Evolutionary conservation across 768 basidiomycete species (phyloP), one percentile per base, ranked within the genome.

Genomic region (Termitomyces sp.): DNA sequence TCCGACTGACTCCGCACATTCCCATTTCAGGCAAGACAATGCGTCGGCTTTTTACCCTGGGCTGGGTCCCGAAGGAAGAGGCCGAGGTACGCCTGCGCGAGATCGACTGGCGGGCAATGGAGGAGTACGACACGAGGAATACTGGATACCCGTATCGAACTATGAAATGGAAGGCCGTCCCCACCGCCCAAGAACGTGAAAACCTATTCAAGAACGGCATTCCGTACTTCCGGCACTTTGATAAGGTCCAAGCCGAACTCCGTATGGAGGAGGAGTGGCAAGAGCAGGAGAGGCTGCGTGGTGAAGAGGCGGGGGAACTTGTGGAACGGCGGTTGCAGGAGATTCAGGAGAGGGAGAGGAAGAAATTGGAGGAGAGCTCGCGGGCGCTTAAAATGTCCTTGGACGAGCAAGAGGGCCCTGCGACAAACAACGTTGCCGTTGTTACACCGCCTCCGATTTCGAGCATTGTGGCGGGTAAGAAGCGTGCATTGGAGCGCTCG

Each of bases 11-110:
- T 1, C 66, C 68, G 0, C 72, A 75, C 33, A 66, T 58, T 1
- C 71, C 79, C 2, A 68, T 81, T 15, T 45, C 66, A 2, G 79
- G 78, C 8, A 75, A 73, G 49, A 70, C 68, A 2, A 62, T 78
- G 11, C 70, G 75, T 0, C 70, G 77, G 5, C 66, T 81, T 1
- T 58, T 80, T 16, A 68, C 72, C 22, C 59, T 78, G 13, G 69
- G 71, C 8, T 81, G 80, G 78, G 60, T 80, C 3, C 67, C 66
- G 11, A 50, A 61, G 50, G 66, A 63, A 6, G 78, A 81, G 52
- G 66, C 75, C 13, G 49, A 63, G 11, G 65, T 56, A 7, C 65
- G 74, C 3, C 72, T 72, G 9, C 59, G 63, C 9, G 61, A 62
- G 8, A 71, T 75, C 59, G 79, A 81, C 51, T 66, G 72, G 59